These are phyloP conservation scores for Balakata baccata DNA, from an alignment of 345 rosid species.

Conservation along the genomic window DNA sequence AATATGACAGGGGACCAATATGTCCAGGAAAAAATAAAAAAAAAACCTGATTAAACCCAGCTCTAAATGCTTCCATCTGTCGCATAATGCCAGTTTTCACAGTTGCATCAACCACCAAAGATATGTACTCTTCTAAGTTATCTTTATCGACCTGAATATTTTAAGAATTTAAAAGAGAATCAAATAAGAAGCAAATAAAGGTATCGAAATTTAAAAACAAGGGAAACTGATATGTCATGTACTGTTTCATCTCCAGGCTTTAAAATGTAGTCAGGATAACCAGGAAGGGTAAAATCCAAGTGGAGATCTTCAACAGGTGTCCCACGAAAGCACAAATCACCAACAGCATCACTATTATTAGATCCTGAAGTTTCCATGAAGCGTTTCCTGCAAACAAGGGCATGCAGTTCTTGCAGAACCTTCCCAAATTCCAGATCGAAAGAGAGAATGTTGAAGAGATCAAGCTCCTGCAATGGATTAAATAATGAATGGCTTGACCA, in stretches of 20 bases:
- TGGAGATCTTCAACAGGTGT: conserved; percentile 71
- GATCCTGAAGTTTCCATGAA: conserved; percentile 50
- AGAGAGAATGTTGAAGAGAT: conserved; percentile 73
- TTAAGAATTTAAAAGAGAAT: conserved; percentile 4
- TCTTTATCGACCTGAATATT: conserved; percentile 62
- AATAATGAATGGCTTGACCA: conserved; percentile 3
- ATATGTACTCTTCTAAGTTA: conserved; percentile 84
- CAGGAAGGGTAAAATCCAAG: conserved; percentile 92
- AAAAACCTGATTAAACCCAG: conserved; percentile 94
- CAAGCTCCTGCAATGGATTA: conserved; percentile 77
- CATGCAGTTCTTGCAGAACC: conserved; percentile 73
- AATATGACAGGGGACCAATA: background rate
- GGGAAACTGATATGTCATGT: conserved; percentile 12
- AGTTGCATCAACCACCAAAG: conserved; percentile 85
- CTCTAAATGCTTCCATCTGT: conserved; percentile 88
- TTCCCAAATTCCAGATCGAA: conserved; percentile 89
- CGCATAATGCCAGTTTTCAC: conserved; percentile 73
- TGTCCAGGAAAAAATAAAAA: background rate
- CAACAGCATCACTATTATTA: conserved; percentile 32
- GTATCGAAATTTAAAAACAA: background rate
- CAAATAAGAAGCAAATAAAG: background rate
- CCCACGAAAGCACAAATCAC: conserved; percentile 59
- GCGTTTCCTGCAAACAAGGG: conserved; percentile 74
- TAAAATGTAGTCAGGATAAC: conserved; percentile 80
- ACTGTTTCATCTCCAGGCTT: conserved; percentile 84